Percentiles rank a stretch among this genome's conserved stretches.
These are phyloP conservation scores for Nyssa sinensis DNA, from an alignment of 148 eudicot genomes.

Conservation along the genomic window DNA sequence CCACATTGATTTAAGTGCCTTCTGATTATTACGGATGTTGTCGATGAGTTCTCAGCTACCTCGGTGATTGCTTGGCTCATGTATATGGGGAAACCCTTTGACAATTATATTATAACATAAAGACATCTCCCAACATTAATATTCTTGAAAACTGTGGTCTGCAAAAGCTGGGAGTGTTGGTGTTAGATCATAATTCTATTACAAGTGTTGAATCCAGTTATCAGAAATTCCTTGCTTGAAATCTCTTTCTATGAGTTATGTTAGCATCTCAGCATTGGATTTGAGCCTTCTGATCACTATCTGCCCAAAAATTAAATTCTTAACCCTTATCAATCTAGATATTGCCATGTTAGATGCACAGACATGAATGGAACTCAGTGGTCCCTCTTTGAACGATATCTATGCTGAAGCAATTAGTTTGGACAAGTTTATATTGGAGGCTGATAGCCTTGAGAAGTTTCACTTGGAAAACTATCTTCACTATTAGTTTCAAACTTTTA, in stretches of 20 bases:
- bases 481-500: too few species aligned
- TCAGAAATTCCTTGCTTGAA: constrained; percentile 67
- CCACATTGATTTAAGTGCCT: constrained; percentile 64
- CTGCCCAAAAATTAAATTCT: constrained; percentile 64
- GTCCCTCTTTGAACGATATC: constrained; percentile 63
- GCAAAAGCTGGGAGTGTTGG: constrained; percentile 68
- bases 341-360: constrained; percentile 79
- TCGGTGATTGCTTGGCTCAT: constrained; percentile 93
- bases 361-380: constrained; percentile 63
- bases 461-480: constrained; percentile 86
- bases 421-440: constrained; percentile 83
- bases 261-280: constrained; percentile 78
- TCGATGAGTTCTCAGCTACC: constrained; percentile 85
- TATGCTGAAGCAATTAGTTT: constrained; percentile 76
- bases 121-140: constrained; percentile 68
- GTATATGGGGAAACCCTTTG: constrained; percentile 79
- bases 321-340: constrained; percentile 59
- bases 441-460: constrained; percentile 73
- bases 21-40: constrained; percentile 70
- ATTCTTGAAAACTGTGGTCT: constrained; percentile 82
- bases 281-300: constrained; percentile 73
- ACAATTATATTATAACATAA: constrained; percentile 57
- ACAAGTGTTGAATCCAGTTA: constrained; percentile 80
- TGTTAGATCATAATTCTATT: constrained; percentile 66
- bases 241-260: constrained; percentile 74